Evolutionary conservation across 208 protist species (phyloP), one percentile per base, ranked within the genome.

Genomic region (Naegleria gruberi): DNA sequence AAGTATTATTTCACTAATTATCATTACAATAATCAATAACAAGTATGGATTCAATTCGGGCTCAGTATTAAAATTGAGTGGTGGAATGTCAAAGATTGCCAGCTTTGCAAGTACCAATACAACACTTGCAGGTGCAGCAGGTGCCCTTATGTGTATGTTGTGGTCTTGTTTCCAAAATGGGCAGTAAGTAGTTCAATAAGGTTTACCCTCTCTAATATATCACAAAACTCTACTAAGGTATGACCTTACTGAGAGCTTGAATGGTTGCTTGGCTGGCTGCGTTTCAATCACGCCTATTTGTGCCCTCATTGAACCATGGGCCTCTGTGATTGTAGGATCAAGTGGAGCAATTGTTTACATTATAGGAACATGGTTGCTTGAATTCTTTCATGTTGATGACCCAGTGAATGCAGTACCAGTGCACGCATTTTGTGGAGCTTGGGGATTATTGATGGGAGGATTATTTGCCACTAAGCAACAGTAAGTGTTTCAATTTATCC

Each of bases 381-480:
- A 94, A 46, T 91, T 90, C 55, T 45, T 93, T 4, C 43, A 89
- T 10, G 92, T 96, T 47, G 94, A 96, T 90, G 94, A 95, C 91
- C 93, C 93, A 12, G 88, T 95, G 3, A 92, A 95, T 89, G 94
- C 95, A 23, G 23, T 65, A 37, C 15, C 34, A 42, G 90, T n/a
- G 10, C 65, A 77, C 8, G 65, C 65, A 6, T 77, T 77, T 37
- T 77, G 65, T 77, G 65, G 65, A 77, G 65, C 65, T 15, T 77
- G 65, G 65, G 65, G 65, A 37, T 30, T 77, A 37, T 8, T 77
- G 26, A 30, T n/a, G 26, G 65, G 65, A 37, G 65, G 65, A 77
- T 77, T 77, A 77, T 77, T 77, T 77, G 65, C 65, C 12, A 77
- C 65, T 15, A 19, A 77, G 34, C 7, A 77, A 77, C 51, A 65